Evolutionary conservation across 2,329 filamentous ascomycete genomes (phyloP), one percentile per base, ranked within the genome.

Genomic region (Cadophora sp.): DNA sequence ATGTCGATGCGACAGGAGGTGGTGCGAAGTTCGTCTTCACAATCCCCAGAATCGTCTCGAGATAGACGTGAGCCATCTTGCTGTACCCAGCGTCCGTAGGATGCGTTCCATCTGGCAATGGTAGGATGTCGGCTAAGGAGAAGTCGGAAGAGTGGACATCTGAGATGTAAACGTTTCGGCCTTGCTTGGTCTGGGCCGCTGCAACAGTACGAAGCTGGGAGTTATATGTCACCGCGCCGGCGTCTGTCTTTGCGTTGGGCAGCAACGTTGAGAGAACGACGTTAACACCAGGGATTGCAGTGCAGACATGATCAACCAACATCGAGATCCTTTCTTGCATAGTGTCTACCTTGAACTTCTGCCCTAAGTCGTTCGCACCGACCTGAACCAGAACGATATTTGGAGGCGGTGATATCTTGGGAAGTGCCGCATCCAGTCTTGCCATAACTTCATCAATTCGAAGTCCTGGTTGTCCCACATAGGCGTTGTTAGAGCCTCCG

Each of bases 1-100:
- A 59, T 19, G 34, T 40, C 5, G 31, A 59, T 5, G 22, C 1
- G 19, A 26, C 11, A 59, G 56, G 56, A 59, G 56, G 51, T 43
- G 50, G 29, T 34, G 50, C 50, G 51, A 56, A 46, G 6, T 40
- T 51, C 19, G 16, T 26, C 43, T 56, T 26, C 14, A 55, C 27
- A 27, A 43, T 37, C 1, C 48, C 62, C 0, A 27, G 31, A 22
- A 56, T 40, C 16, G 16, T 34, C 7, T 9, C 22, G 31, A 51
- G 24, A 46, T 56, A 64, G 31, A 58, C 34, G n/a, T 9, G 24
- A n/a, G 62, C 62, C 62, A 64, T 56, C 27, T 64, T 64, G 11
- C 19, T 34, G 14, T 56, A 64, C 4, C 62, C 62, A n/a, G 31
- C 34, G 16, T 64, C 50, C 26, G 29, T 64, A 22, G 62, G 62